These are phyloP conservation scores for Phytophthora crassamura DNA, from an alignment of 352 stramenopile genomes.

Conservation along the genomic window DNA sequence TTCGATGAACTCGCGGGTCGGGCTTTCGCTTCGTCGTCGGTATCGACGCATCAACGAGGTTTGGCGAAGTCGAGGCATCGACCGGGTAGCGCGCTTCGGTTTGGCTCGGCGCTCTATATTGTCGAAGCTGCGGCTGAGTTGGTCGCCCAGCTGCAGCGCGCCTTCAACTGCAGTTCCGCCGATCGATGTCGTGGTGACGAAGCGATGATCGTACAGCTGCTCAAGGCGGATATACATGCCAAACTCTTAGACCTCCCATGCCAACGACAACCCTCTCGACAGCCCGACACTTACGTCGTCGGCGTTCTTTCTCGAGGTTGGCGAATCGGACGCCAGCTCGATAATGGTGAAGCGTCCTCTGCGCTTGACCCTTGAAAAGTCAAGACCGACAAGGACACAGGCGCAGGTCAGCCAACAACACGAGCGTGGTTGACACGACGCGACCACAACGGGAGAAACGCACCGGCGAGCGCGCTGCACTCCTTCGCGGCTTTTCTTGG, in stretches of 20 bases:
- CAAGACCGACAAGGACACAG: constrained; percentile 3
- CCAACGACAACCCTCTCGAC: neutral
- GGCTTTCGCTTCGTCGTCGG: constrained; percentile 61
- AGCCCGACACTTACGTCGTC: constrained; percentile 49
- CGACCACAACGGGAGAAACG: constrained; percentile 18
- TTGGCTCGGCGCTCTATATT: constrained; percentile 32
- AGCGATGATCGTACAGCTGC: constrained; percentile 48
- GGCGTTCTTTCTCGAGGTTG: constrained; percentile 55
- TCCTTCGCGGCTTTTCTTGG: constrained; percentile 40
- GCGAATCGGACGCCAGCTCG: constrained; percentile 71
- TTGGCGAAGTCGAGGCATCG: constrained; percentile 47
- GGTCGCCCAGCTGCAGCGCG: constrained; percentile 19
- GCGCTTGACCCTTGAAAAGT: constrained; percentile 61
- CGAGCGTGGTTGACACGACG: constrained; percentile 21
- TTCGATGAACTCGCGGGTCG: constrained; percentile 37
- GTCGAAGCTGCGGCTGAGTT: constrained; percentile 34
- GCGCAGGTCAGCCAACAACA: constrained; percentile 16
- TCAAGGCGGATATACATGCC: constrained; percentile 14
- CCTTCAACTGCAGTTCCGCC: constrained; percentile 43
- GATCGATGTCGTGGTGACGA: constrained; percentile 60
- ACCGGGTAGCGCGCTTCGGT: constrained; percentile 43
- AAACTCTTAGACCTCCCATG: constrained; percentile 2
- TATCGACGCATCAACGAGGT: constrained; percentile 28
- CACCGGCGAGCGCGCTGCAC: constrained; percentile 40
- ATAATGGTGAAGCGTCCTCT: constrained; percentile 89